Percentiles rank a stretch among this genome's conserved stretches.
phyloP scores from a whole-genome alignment of 1,284 basidiomycete species.

The Rhodotorula sp. region DNA sequence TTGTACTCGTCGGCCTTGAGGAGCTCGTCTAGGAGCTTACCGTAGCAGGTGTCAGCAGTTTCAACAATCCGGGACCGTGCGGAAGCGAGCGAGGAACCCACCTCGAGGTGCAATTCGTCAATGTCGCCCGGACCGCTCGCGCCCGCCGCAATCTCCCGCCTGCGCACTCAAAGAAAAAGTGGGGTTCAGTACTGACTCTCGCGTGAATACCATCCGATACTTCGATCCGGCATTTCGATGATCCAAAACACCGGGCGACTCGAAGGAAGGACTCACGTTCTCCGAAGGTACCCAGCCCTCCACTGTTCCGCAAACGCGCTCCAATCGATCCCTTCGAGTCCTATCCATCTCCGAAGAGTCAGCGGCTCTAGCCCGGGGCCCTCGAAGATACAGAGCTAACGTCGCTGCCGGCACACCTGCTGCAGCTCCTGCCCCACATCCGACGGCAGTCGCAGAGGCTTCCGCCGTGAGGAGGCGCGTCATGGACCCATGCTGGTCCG shows the following conservation, averaged over 20 bases:
- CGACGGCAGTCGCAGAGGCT: neutral
- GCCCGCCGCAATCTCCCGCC: slow-evolving; percentile 52
- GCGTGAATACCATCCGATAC: neutral
- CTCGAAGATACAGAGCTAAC: neutral
- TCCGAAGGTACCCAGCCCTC: slow-evolving; percentile 34
- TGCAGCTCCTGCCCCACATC: neutral
- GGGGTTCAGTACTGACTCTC: too few species aligned
- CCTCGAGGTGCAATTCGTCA: slow-evolving; percentile 61
- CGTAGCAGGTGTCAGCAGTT: neutral
- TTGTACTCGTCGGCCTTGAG: slow-evolving; percentile 11
- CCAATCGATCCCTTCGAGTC: slow-evolving; percentile 13
- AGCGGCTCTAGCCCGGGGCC: neutral
- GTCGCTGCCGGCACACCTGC: neutral
- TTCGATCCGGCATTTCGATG: neutral
- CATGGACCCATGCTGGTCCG: slow-evolving; percentile 45
- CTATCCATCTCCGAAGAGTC: neutral
- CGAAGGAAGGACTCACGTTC: slow-evolving; percentile 27
- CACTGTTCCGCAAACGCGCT: slow-evolving; percentile 24
- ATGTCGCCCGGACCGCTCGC: slow-evolving; percentile 57
- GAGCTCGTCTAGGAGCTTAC: slow-evolving; percentile 32
- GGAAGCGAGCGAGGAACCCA: slow-evolving; percentile 31
- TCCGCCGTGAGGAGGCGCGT: neutral
- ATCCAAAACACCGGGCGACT: neutral
- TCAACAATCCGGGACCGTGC: too few species aligned
- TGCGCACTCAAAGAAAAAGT: too few species aligned